Conservation (phyloP, 2,329 filamentous ascomycete species). For the Pezizomycotina sp. region DNA sequence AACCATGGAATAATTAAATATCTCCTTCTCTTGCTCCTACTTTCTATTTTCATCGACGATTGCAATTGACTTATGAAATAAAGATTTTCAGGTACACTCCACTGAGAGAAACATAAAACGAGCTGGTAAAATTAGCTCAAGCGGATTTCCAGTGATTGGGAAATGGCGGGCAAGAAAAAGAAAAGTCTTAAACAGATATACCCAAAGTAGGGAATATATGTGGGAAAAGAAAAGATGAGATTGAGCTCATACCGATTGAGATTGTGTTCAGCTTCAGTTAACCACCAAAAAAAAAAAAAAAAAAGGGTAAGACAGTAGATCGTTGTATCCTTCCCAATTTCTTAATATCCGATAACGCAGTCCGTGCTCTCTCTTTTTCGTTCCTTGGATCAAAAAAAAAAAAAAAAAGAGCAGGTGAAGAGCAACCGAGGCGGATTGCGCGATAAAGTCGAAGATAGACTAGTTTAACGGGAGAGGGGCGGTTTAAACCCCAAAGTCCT, state of each 20-base stretch:
- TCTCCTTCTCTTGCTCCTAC: too few species aligned
- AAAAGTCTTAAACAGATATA: too few species aligned
- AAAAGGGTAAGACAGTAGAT: neutral
- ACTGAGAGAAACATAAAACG: too few species aligned
- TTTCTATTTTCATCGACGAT: too few species aligned
- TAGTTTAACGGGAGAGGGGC: neutral
- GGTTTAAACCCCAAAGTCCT: neutral
- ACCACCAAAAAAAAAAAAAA: conserved; percentile 4
- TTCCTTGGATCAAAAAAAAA: conserved; percentile 4
- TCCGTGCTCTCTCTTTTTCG: conserved; percentile 5
- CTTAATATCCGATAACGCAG: neutral
- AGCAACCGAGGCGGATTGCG: conserved; percentile 7
- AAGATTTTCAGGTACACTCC: too few species aligned
- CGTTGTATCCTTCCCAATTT: conserved; percentile 9
- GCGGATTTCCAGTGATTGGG: conserved; percentile 15
- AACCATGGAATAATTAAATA: too few species aligned
- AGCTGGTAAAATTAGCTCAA: conserved; percentile 19
- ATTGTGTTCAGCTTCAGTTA: too few species aligned
- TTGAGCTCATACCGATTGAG: too few species aligned
- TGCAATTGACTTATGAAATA: too few species aligned
- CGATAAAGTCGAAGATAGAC: neutral
- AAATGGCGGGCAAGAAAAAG: too few species aligned
- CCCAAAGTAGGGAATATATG: conserved; percentile 18
- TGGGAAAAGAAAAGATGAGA: conserved; percentile 13
- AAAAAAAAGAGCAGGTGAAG: conserved; percentile 7